Percentiles rank a stretch among this genome's conserved stretches.
These are phyloP conservation scores for Apiospora rasikravindrae DNA, from an alignment of 2,329 filamentous ascomycete species.

Conservation along the genomic window DNA sequence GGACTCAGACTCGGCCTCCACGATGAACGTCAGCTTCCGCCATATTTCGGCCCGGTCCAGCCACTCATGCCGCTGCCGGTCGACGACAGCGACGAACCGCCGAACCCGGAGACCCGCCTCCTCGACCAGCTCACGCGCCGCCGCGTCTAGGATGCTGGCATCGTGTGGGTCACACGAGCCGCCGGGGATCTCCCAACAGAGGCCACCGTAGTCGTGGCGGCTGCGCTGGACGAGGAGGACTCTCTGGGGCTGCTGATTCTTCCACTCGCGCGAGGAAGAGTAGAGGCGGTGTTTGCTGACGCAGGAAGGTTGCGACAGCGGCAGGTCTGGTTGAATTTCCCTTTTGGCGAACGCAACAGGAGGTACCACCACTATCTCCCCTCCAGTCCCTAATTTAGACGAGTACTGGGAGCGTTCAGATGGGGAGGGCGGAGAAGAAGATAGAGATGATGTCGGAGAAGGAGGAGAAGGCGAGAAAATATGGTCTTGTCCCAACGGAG, in stretches of 20 bases:
- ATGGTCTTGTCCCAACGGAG: not conserved
- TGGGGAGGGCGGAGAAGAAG: not conserved
- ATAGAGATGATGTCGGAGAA: not conserved
- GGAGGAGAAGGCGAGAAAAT: not conserved
- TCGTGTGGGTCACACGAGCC: constrained; percentile 52
- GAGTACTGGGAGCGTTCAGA: not conserved
- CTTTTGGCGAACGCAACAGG: not conserved
- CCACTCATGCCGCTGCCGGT: constrained; percentile 40
- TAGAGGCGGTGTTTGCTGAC: not conserved
- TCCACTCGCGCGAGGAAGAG: not conserved
- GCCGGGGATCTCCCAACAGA: constrained; percentile 55
- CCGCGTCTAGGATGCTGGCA: constrained; percentile 46
- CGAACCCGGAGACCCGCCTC: constrained; percentile 26
- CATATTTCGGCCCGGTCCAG: constrained; percentile 32
- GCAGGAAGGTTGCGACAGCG: not conserved
- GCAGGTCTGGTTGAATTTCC: not conserved
- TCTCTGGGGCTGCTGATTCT: not conserved
- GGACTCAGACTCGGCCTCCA: constrained; percentile 20
- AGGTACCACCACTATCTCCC: too few species aligned
- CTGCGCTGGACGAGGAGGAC: constrained; percentile 55
- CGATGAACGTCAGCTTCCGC: constrained; percentile 28
- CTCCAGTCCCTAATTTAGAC: not conserved
- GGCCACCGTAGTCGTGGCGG: constrained; percentile 49
- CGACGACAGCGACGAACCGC: constrained; percentile 42
- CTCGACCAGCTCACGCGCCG: constrained; percentile 54